Evolutionary conservation across 2,329 filamentous ascomycete species (phyloP).

Genomic region (Cercospora zeae-maydis): DNA sequence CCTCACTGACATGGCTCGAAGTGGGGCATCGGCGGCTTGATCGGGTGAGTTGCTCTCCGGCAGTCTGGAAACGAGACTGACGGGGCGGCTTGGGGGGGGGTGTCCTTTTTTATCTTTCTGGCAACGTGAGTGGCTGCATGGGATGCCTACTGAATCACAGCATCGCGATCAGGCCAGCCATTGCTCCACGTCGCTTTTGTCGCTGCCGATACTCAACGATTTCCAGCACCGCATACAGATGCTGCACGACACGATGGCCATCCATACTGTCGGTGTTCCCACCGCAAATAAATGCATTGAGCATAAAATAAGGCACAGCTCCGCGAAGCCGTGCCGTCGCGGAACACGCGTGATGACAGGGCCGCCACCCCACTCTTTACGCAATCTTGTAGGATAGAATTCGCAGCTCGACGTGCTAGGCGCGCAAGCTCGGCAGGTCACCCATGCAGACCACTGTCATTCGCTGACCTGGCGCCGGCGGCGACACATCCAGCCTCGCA

Average conservation of each 20-base stretch:
- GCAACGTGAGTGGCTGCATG: slow-evolving; percentile 5
- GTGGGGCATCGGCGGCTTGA: slow-evolving; percentile 5
- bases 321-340: slow-evolving; percentile 7
- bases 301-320: not conserved
- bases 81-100: not conserved
- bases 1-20: not conserved
- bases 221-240: not conserved
- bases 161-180: not conserved
- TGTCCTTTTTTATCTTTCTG: not conserved
- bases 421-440: slow-evolving; percentile 10
- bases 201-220: not conserved
- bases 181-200: not conserved
- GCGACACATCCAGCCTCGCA: not conserved
- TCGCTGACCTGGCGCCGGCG: slow-evolving; percentile 4
- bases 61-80: slow-evolving; percentile 7
- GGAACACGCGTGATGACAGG: slow-evolving; percentile 2
- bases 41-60: slow-evolving; percentile 4
- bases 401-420: slow-evolving; percentile 4
- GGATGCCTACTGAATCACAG: not conserved
- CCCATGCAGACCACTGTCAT: slow-evolving; percentile 1
- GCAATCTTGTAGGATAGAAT: slow-evolving; percentile 3
- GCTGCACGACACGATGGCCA: not conserved
- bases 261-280: not conserved
- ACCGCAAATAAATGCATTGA: not conserved
- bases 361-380: slow-evolving; percentile 1